Percentiles rank a stretch among this genome's conserved stretches.
Evolutionary conservation across 495 filamentous ascomycete genomes (phyloP).

Genomic region (Tuber umbilicatum): DNA sequence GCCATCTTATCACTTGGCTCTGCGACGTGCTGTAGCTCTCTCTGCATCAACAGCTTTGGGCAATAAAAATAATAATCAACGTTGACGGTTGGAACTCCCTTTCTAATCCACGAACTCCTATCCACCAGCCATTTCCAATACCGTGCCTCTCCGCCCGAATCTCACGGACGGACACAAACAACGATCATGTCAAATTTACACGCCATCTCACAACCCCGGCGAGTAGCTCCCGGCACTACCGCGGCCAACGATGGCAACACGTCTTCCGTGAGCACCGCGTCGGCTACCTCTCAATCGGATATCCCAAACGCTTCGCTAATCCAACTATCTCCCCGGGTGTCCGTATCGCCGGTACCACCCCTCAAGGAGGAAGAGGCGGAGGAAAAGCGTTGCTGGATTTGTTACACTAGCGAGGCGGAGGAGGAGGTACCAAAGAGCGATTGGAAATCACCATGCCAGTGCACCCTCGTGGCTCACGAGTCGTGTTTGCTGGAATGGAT

Average conservation of each 20-base stretch:
- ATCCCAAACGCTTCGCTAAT: constrained; percentile 33
- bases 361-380: constrained; percentile 35
- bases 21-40: background rate
- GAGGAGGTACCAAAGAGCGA: constrained; percentile 61
- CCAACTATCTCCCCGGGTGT: constrained; percentile 29
- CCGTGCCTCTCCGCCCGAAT: background rate
- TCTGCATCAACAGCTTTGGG: background rate
- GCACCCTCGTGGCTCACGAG: constrained; percentile 83
- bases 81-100: background rate
- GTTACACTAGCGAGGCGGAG: constrained; percentile 68
- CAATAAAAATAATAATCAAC: background rate
- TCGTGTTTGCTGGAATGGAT: constrained; percentile 86
- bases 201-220: constrained; percentile 25
- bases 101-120: background rate
- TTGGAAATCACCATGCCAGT: constrained; percentile 84
- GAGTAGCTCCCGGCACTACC: constrained; percentile 12
- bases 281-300: constrained; percentile 26
- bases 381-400: constrained; percentile 76
- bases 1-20: background rate
- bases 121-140: constrained; percentile 2
- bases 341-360: constrained; percentile 6
- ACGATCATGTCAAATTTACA: constrained; percentile 29
- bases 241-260: constrained; percentile 12
- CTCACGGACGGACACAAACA: background rate
- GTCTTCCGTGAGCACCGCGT: background rate